Base-by-base conservation (phyloP, 345 rosid species). In the Lagerstroemia speciosa region DNA sequence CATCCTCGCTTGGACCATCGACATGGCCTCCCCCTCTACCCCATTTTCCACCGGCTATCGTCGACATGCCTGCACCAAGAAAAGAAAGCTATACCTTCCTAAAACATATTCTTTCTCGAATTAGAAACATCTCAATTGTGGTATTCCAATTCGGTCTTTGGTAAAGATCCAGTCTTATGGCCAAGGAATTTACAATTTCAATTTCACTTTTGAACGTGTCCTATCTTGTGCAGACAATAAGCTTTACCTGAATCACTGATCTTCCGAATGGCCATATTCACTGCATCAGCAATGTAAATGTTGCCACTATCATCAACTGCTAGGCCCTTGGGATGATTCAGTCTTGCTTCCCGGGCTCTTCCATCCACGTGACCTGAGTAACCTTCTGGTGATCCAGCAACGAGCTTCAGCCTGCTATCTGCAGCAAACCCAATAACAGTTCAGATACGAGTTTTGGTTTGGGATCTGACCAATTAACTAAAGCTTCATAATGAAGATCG, bases 211-310 rank as follows among this genome's bases (percentile, higher is more conserved):
- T 9, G n/a, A n/a, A 53, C 11, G 8, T 24, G 58, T 24, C 58
- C 8, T 7, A 24, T 27, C 31, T 16, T 5, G 3, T 6, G 17
- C 27, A 33, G 64, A 27, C n/a, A n/a, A n/a, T n/a, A n/a, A n/a
- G n/a, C n/a, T 60, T 72, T 79, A 92, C 99, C 99, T 22, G 88
- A 71, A 74, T 95, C 90, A 64, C 91, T 87, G 77, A 95, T 92
- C 84, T 95, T 95, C 80, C 98, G 85, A 75, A 95, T 87, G 72
- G 87, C 99, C 96, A 87, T 84, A 62, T 95, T 95, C 82, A 84
- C 76, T 12, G 92, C 84, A 81, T 95, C 99, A 1, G 99, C 98
- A 37, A 95, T 64, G 79, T 95, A 95, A 40, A 95, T 80, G 80
- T 95, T 95, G 78, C 99, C 98, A 67, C 91, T 82, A 68, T 86